Conservation (phyloP, 768 basidiomycete species). For the Tulasnella sp. region DNA sequence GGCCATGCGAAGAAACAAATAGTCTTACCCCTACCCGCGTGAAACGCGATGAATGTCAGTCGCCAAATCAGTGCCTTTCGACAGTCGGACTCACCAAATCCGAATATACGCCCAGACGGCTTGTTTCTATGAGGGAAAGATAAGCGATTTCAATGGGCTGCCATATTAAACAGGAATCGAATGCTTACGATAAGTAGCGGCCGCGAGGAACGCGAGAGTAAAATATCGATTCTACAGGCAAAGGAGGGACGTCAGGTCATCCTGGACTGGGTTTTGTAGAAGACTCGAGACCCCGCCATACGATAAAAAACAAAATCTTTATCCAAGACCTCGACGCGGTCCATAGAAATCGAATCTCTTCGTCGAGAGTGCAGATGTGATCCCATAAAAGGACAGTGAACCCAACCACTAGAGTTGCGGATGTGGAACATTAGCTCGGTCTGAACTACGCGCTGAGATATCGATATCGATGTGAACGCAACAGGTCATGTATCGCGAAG, state of each 20-base stretch:
- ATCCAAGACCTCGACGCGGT: not conserved
- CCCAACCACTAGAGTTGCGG: not conserved
- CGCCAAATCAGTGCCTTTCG: not conserved
- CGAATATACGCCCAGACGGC: not conserved
- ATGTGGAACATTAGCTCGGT: not conserved
- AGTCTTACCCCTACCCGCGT: not conserved
- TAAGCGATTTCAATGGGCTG: not conserved
- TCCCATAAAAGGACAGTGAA: not conserved
- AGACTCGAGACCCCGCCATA: not conserved
- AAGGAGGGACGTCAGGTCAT: not conserved
- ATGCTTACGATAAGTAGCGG: not conserved
- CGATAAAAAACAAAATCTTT: not conserved
- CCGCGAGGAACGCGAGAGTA: not conserved
- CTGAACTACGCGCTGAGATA: not conserved
- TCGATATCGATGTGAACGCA: too few species aligned
- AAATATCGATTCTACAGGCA: not conserved
- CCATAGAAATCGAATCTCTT: not conserved
- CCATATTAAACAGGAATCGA: not conserved
- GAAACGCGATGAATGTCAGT: not conserved
- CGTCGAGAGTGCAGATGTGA: not conserved
- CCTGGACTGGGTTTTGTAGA: not conserved
- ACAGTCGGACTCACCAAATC: not conserved
- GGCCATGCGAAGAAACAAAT: not conserved
- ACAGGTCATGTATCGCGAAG: too few species aligned
- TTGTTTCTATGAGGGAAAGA: not conserved